Conservation (phyloP, 495 filamentous ascomycete genomes). For the Talaromyces borbonicus region DNA sequence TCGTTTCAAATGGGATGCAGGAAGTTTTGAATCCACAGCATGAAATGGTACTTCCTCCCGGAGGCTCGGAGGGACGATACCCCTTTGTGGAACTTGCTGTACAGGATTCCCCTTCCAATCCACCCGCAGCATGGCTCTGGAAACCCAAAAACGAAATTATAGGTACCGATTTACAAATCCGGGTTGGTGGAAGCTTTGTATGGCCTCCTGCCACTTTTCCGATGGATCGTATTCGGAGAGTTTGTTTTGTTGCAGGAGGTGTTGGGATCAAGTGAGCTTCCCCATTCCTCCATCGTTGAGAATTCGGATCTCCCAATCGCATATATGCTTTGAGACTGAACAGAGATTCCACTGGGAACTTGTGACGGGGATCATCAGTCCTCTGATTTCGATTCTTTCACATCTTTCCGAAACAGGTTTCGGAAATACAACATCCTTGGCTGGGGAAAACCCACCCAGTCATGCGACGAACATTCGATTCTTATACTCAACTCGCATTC, state of each 20-base stretch:
- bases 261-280: slow-evolving; percentile 63
- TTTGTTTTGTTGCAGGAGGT: slow-evolving; percentile 71
- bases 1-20: slow-evolving; percentile 2
- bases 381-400: slow-evolving; percentile 49
- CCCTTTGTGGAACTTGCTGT: slow-evolving; percentile 66
- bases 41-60: slow-evolving; percentile 12
- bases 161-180: slow-evolving; percentile 47
- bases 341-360: too few relatives aligned
- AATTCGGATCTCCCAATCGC: background rate
- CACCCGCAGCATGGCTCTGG: slow-evolving; percentile 72
- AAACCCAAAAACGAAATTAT: slow-evolving; percentile 42
- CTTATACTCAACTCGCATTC: slow-evolving; percentile 35
- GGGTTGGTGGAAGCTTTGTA: slow-evolving; percentile 71
- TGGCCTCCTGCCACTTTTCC: slow-evolving; percentile 53
- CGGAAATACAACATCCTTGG: slow-evolving; percentile 8
- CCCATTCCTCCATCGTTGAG: background rate
- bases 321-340: too few relatives aligned
- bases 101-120: slow-evolving; percentile 53
- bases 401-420: slow-evolving; percentile 19
- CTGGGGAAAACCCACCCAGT: slow-evolving; percentile 8
- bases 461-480: slow-evolving; percentile 19
- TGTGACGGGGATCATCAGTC: slow-evolving; percentile 22
- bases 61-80: slow-evolving; percentile 18
- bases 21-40: slow-evolving; percentile 11
- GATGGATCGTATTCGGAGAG: slow-evolving; percentile 33